Evolutionary conservation across 208 protist genomes (phyloP), one percentile per base, ranked within the genome.

Genomic region (Acanthamoeba sp.): DNA sequence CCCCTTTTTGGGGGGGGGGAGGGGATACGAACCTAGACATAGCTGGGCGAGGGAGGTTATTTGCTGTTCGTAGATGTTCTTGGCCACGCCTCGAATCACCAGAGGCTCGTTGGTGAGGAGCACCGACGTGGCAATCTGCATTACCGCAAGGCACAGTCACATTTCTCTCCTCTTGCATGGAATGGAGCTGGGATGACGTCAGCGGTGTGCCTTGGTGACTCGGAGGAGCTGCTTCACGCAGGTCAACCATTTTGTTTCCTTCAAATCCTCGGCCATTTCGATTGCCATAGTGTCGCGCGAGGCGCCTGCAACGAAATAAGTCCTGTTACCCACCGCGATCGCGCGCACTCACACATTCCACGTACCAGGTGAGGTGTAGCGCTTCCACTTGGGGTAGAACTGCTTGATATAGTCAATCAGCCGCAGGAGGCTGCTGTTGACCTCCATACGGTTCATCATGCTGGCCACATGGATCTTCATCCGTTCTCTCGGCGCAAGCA

Each of bases 11-110:
- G 27, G 59, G 7, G 24, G 14, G 62, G 0, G 62, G 10, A 20
- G 29, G 62, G 1, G 14, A 48, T 27, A 50, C 34, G n/a, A 50
- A 87, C 78, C 78, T 2, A 91, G 48, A 36, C 85, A 91, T 29
- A 91, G n/a, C 36, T 91, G 85, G 12, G 85, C 85, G 22, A 91
- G 40, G 9, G 85, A 64, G 24, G 59, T 52, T 12, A 91, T 91
- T n/a, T 91, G 85, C 10, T 87, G 78, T 34, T 87, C 78, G n/a
- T 1, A 29, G 48, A 87, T 62, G 48, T 55, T 50, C 48, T 50
- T 87, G 24, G 40, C 48, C 78, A 87, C 78, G 1, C 78, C 78
- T 27, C 78, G 22, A 24, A 87, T 29, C 0, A 87, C 78, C n/a
- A 87, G 22, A 14, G 78, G 78, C 34, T 59, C 78, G 29, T 59